Conservation (phyloP, 1,139 yeast species). For the Sugiyamaella sp. region DNA sequence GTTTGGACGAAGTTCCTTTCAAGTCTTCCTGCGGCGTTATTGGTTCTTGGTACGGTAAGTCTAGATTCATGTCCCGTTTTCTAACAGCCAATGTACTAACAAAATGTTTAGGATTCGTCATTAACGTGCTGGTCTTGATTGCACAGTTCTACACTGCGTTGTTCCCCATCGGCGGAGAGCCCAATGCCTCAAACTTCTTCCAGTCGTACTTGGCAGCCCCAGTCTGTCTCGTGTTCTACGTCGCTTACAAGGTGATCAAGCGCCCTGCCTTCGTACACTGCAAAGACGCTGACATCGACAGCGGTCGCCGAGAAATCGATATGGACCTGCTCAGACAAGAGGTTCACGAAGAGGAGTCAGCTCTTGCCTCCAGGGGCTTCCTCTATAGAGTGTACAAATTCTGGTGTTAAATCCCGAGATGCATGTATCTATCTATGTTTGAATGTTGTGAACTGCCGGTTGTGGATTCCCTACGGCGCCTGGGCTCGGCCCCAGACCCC, state of each 20-base stretch:
- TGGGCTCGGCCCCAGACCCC: too few species aligned
- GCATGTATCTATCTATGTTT: slow-evolving; percentile 3
- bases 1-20: slow-evolving; percentile 67
- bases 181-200: slow-evolving; percentile 54
- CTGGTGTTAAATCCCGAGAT: slow-evolving; percentile 49
- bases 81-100: not conserved
- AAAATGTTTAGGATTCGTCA: slow-evolving; percentile 45
- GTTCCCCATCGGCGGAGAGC: slow-evolving; percentile 58
- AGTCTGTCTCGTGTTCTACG: slow-evolving; percentile 52
- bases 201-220: slow-evolving; percentile 57
- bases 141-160: slow-evolving; percentile 86
- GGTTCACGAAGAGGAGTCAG: slow-evolving; percentile 52
- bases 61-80: not conserved
- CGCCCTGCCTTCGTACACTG: slow-evolving; percentile 48
- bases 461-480: not conserved
- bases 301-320: slow-evolving; percentile 60
- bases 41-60: slow-evolving; percentile 64
- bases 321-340: slow-evolving; percentile 55
- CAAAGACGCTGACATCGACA: slow-evolving; percentile 57
- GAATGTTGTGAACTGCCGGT: not conserved
- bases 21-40: slow-evolving; percentile 65
- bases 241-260: slow-evolving; percentile 54
- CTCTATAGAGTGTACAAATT: slow-evolving; percentile 47
- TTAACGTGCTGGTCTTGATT: slow-evolving; percentile 66
- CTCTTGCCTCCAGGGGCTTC: slow-evolving; percentile 42